phyloP scores from a whole-genome alignment of 148 eudicot genomes.

The Chenopodium formosanum region DNA sequence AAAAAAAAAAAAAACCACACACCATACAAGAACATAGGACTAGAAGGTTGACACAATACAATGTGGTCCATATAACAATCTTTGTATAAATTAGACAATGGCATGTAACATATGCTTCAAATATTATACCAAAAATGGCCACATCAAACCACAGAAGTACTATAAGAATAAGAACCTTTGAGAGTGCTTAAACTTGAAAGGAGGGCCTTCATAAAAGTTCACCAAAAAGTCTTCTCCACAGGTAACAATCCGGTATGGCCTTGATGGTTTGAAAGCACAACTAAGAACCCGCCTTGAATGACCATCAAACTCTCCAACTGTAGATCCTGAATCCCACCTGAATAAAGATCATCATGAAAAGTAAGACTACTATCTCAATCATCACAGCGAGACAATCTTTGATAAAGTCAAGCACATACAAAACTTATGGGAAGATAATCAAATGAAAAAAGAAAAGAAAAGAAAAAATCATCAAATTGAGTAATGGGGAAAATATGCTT shows the following conservation, averaged over 20 bases:
- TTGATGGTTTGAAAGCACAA: constrained; percentile 95
- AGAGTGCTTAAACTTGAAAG: constrained; percentile 93
- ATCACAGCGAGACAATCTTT: neutral
- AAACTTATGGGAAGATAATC: neutral
- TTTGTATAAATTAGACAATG: neutral
- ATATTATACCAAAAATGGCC: neutral
- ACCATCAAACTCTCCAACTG: constrained; percentile 95
- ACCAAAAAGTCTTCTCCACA: constrained; percentile 93
- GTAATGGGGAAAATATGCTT: neutral
- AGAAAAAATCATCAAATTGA: too few species aligned
- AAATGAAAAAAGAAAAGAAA: neutral
- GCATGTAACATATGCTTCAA: neutral
- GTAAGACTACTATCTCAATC: neutral
- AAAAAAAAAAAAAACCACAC: too few species aligned
- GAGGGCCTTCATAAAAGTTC: constrained; percentile 97
- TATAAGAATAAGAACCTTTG: constrained; percentile 50
- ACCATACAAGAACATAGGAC: too few species aligned
- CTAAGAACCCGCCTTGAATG: constrained; percentile 90
- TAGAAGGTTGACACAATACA: neutral
- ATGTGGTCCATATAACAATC: neutral
- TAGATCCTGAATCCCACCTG: constrained; percentile 99
- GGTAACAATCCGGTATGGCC: constrained; percentile 88
- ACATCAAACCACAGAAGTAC: neutral
- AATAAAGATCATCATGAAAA: constrained; percentile 15
- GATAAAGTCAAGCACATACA: neutral